Conservation (phyloP, 345 rosid species). For the Corchorus capsularis region DNA sequence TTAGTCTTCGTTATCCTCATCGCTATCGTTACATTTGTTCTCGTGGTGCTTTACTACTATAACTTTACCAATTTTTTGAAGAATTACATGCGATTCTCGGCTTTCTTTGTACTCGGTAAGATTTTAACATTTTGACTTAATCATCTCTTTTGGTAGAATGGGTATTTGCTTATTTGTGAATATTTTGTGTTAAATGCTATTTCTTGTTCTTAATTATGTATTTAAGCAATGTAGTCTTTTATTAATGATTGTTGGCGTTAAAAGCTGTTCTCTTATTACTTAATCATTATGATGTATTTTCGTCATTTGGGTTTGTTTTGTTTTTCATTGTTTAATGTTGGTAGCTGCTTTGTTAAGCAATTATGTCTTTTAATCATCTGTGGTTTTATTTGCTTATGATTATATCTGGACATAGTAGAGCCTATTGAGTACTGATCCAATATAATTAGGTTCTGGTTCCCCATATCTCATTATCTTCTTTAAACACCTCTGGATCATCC, state of each 20-base stretch:
- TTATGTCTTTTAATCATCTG: not conserved
- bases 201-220: not conserved
- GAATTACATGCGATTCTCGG: constrained; percentile 94
- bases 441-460: not conserved
- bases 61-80: constrained; percentile 88
- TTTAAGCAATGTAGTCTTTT: not conserved
- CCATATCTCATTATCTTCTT: not conserved
- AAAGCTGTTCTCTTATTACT: not conserved
- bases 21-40: constrained; percentile 77
- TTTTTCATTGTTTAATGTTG: not conserved
- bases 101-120: constrained; percentile 75
- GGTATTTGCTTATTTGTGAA: not conserved
- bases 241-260: not conserved
- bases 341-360: not conserved
- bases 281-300: not conserved
- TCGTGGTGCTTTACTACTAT: constrained; percentile 88
- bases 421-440: too few relatives aligned
- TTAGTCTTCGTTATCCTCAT: constrained; percentile 77
- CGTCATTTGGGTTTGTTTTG: not conserved
- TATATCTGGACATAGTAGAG: not conserved
- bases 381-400: not conserved
- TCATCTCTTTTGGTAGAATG: not conserved
- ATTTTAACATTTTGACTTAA: not conserved
- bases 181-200: constrained; percentile 15
- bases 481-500: not conserved